phyloP scores from a whole-genome alignment of 108 stramenopile species.

The Cyclostephanos tholiformis region DNA sequence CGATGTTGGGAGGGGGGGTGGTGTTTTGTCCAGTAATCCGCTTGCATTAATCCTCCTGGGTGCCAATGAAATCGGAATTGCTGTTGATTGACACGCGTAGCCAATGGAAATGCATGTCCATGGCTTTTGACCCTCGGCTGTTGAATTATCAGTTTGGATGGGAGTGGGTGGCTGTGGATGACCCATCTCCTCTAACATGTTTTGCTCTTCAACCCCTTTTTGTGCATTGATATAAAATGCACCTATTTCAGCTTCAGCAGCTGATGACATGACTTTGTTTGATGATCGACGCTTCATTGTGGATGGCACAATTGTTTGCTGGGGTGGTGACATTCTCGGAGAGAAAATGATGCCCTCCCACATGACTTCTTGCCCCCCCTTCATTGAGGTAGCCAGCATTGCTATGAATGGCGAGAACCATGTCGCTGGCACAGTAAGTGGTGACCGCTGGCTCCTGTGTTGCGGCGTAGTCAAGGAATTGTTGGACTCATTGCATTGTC shows the following conservation, averaged over 20 bases:
- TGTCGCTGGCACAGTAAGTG: conserved; percentile 39
- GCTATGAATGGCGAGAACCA: conserved; percentile 37
- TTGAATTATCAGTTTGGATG: conserved; percentile 36
- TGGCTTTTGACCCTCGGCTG: conserved; percentile 41
- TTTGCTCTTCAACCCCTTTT: neutral
- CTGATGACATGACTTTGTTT: conserved; percentile 25
- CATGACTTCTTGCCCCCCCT: too few relatives aligned
- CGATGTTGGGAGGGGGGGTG: neutral
- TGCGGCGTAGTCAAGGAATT: conserved; percentile 49
- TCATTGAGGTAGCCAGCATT: conserved; percentile 45
- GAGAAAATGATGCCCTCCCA: too few relatives aligned
- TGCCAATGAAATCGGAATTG: neutral
- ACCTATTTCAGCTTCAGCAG: conserved; percentile 48
- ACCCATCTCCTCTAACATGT: conserved; percentile 34
- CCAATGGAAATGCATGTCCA: conserved; percentile 4
- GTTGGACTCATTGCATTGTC: conserved; percentile 14
- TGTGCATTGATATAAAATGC: conserved; percentile 35
- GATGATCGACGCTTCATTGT: conserved; percentile 9
- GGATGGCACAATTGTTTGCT: conserved; percentile 34
- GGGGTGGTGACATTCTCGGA: too few relatives aligned
- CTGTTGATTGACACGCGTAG: neutral
- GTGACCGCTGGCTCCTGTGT: conserved; percentile 45
- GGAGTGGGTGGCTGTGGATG: conserved; percentile 32
- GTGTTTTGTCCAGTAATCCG: neutral
- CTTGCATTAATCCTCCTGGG: neutral